phyloP scores from a whole-genome alignment of 1,284 basidiomycete species.

The Cerioporus squamosus region DNA sequence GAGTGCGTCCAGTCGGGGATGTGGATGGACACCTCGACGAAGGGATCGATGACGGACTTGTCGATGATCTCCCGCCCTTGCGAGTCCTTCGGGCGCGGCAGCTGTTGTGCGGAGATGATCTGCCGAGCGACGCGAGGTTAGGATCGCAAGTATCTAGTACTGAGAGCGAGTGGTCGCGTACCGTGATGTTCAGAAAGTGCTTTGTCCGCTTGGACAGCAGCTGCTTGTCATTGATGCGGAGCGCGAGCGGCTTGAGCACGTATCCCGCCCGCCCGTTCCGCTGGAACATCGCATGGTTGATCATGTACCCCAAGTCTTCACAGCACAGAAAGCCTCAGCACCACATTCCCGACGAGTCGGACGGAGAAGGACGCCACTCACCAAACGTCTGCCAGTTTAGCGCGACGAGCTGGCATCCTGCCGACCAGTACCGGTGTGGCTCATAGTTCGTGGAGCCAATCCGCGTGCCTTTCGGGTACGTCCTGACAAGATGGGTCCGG shows the following conservation, averaged over 20 bases:
- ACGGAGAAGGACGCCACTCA: slow-evolving; percentile 32
- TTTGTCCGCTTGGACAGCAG: slow-evolving; percentile 57
- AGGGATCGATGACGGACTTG: slow-evolving; percentile 70
- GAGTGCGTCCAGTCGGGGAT: slow-evolving; percentile 71
- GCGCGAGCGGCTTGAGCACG: slow-evolving; percentile 86
- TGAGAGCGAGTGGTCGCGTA: slow-evolving; percentile 30
- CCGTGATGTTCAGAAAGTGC: slow-evolving; percentile 70
- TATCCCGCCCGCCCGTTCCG: slow-evolving; percentile 87
- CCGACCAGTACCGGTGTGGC: slow-evolving; percentile 90
- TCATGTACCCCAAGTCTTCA: slow-evolving; percentile 83
- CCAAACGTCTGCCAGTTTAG: slow-evolving; percentile 98
- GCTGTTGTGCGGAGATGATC: slow-evolving; percentile 93
- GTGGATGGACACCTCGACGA: slow-evolving; percentile 79
- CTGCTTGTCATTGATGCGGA: slow-evolving; percentile 72
- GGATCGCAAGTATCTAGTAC: neutral
- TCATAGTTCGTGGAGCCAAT: slow-evolving; percentile 89
- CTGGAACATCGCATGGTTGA: slow-evolving; percentile 95
- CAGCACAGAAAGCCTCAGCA: neutral
- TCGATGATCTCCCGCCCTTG: slow-evolving; percentile 65
- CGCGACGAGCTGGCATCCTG: slow-evolving; percentile 93
- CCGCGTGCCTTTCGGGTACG: slow-evolving; percentile 88
- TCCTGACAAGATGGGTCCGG: slow-evolving; percentile 82
- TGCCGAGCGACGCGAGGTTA: slow-evolving; percentile 27
- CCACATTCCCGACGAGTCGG: neutral
- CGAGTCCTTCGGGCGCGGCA: slow-evolving; percentile 77